Evolutionary conservation across 2,329 filamentous ascomycete species (phyloP), one percentile per base, ranked within the genome.

Genomic region (Penicillium sp.): DNA sequence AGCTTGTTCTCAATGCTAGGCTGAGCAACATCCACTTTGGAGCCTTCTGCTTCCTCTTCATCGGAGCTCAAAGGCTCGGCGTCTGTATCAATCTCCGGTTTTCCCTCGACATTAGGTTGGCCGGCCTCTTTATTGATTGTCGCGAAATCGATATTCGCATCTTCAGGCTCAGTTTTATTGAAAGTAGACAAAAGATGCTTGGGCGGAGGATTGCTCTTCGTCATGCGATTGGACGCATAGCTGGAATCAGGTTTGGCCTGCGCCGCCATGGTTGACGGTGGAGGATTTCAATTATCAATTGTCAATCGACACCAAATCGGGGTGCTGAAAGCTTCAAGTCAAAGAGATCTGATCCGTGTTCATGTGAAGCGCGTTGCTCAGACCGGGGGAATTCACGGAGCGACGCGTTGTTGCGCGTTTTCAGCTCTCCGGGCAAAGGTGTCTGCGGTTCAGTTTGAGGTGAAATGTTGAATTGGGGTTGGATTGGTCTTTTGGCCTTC

Each of bases 201-300:
- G 1, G 35, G 48, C 1, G 49, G 59, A 21, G 58, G 55, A 56
- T 68, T 68, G 0, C 21, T 54, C 36, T 27, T 65, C 3, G 66
- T 72, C 12, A 73, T 38, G 1, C 53, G 57, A 42, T 54, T 70
- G 8, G 64, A 66, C 10, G 68, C 64, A 54, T 60, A 65, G 57
- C 70, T 74, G 2, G 71, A 58, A 54, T 73, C 58, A 10, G 62
- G 69, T 38, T 68, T 68, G 15, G 58, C 31, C 54, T 17, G 60
- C 31, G 50, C 25, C 25, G 39, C 41, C 69, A 71, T 71, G 45
- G 25, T 66, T 38, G n/a, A 51, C 29, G 5, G 38, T n/a, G 17
- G 27, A 9, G 21, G 13, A 27, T 15, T 39, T 15, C 35, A 41
- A 31, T 45, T 17, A 7, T 17, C 23, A 17, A 21, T 21, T 27